Conservation (phyloP, 305 asterid genomes). For the Fraxinus ornus region DNA sequence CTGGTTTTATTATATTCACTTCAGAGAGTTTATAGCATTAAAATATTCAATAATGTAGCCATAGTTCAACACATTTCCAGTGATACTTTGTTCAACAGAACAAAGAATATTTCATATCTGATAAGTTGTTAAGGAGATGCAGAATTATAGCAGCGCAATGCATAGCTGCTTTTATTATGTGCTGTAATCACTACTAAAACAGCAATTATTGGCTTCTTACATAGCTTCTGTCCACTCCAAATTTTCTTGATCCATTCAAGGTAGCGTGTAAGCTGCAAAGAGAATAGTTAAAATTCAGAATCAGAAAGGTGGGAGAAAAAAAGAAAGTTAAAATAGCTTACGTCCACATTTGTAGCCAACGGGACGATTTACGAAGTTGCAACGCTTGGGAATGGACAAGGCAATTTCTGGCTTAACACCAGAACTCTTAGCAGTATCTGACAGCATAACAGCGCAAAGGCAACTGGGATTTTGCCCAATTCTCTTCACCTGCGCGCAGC, state of each 20-base stretch:
- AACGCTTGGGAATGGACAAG: constrained; percentile 34
- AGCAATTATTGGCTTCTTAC: not conserved
- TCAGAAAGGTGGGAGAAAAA: not conserved
- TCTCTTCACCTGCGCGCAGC: constrained; percentile 41
- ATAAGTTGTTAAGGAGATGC: not conserved
- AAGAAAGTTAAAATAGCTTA: not conserved
- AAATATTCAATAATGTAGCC: not conserved
- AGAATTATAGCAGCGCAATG: not conserved
- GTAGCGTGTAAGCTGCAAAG: constrained; percentile 4
- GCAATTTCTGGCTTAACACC: constrained; percentile 33
- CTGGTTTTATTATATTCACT: not conserved
- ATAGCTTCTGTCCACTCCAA: not conserved
- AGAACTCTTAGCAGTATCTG: constrained; percentile 36
- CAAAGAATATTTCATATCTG: not conserved
- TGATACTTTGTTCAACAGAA: not conserved
- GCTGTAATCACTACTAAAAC: not conserved
- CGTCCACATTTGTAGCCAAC: constrained; percentile 42
- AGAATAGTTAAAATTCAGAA: not conserved
- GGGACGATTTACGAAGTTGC: constrained; percentile 29
- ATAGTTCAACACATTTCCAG: not conserved
- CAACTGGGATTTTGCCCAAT: constrained; percentile 43
- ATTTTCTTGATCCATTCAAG: not conserved
- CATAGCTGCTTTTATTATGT: not conserved
- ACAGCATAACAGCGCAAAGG: constrained; percentile 49
- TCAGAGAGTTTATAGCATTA: too few relatives aligned